A percentile compares a stretch with the other conserved stretches of the same genome.
Evolutionary conservation across 176 grass and related monocot species (phyloP).

Genomic region (Elymus sibiricus): DNA sequence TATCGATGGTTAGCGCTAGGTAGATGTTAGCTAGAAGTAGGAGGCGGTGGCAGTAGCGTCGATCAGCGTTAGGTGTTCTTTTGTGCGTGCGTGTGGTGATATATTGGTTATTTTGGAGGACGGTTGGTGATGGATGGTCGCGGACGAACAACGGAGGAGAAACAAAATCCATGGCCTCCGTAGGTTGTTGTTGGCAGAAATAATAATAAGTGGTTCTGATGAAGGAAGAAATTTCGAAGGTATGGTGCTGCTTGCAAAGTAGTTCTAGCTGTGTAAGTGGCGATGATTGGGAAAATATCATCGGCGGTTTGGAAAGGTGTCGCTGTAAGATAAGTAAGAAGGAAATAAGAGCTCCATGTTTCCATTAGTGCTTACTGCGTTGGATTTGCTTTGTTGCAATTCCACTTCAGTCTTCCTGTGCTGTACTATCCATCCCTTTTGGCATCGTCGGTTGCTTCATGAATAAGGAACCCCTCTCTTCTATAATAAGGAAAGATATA

Average conservation of each 20-base stretch:
- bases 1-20: constrained; percentile 22
- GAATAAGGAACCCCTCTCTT: neutral
- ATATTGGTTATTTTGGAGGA: constrained; percentile 64
- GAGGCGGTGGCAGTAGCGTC: constrained; percentile 31
- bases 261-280: neutral
- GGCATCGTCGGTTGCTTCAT: constrained; percentile 14
- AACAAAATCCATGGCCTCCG: constrained; percentile 25
- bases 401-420: neutral
- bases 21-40: constrained; percentile 55
- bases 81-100: constrained; percentile 21
- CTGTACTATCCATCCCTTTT: neutral
- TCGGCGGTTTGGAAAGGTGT: constrained; percentile 6
- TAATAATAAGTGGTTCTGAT: neutral
- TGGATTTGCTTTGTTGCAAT: neutral
- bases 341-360: constrained; percentile 41
- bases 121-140: neutral
- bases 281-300: constrained; percentile 16
- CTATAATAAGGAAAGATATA: neutral
- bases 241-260: neutral
- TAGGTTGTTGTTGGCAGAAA: neutral
- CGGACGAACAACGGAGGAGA: neutral
- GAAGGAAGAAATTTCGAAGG: neutral
- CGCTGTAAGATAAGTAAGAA: constrained; percentile 16
- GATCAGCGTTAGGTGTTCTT: constrained; percentile 57
- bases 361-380: neutral